A percentile compares a stretch with the other conserved stretches of the same genome.
phyloP scores from a whole-genome alignment of 768 basidiomycete species.

The Leccinum rimulosum region DNA sequence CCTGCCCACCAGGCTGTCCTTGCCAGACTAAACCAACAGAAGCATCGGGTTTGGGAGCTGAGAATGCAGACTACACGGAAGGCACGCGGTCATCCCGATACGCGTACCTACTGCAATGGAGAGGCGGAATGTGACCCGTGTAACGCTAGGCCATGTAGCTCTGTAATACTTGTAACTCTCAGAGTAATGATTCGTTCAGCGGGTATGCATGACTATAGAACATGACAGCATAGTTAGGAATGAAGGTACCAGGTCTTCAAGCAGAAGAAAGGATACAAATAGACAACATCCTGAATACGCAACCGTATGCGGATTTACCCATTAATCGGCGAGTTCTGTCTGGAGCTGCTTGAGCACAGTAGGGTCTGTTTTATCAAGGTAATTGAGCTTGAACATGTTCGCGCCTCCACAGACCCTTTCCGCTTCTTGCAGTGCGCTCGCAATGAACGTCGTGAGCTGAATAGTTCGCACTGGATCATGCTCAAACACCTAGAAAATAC shows the following conservation, averaged over 20 bases:
- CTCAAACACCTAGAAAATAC: conserved; percentile 55
- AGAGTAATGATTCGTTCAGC: conserved; percentile 3
- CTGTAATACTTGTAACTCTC: conserved; percentile 7
- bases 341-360: conserved; percentile 72
- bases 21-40: conserved; percentile 34
- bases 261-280: not conserved
- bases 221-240: conserved; percentile 3
- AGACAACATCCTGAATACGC: not conserved
- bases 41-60: conserved; percentile 1
- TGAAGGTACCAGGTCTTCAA: not conserved
- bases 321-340: conserved; percentile 38
- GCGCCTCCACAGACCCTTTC: conserved; percentile 59
- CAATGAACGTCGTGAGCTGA: conserved; percentile 61
- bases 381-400: conserved; percentile 54
- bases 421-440: conserved; percentile 57
- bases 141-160: conserved; percentile 23
- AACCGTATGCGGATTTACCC: not conserved
- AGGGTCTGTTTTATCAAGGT: conserved; percentile 67
- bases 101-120: conserved; percentile 51
- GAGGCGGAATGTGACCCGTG: conserved; percentile 40
- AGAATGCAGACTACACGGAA: not conserved
- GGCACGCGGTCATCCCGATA: conserved; percentile 37
- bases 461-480: conserved; percentile 69
- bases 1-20: conserved; percentile 43
- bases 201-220: conserved; percentile 3